Percentiles rank a stretch among this genome's conserved stretches.
Evolutionary conservation across 2,329 filamentous ascomycete species (phyloP).

Genomic region (Sarocladium kiliense): DNA sequence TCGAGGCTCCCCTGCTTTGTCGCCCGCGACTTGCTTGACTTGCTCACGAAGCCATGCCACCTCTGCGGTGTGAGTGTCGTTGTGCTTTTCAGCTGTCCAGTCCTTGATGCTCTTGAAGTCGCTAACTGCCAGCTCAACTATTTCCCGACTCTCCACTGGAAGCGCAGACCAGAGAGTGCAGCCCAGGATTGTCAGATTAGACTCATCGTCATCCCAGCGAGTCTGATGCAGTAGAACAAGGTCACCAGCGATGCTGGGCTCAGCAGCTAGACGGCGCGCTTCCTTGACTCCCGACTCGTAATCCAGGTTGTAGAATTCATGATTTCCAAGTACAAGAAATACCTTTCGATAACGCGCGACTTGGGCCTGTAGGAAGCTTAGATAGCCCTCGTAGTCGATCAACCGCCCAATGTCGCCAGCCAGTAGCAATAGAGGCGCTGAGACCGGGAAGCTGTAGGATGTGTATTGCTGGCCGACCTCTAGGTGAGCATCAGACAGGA

Average conservation of each 20-base stretch:
- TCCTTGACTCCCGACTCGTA: slow-evolving; percentile 30
- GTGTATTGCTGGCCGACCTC: slow-evolving; percentile 39
- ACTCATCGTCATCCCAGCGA: slow-evolving; percentile 32
- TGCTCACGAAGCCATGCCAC: slow-evolving; percentile 42
- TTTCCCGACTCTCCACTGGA: slow-evolving; percentile 26
- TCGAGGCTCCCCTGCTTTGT: background rate
- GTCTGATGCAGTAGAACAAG: slow-evolving; percentile 39
- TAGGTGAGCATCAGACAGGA: slow-evolving; percentile 47
- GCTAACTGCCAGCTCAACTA: slow-evolving; percentile 39
- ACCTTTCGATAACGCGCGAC: slow-evolving; percentile 36
- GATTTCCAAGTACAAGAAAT: slow-evolving; percentile 47
- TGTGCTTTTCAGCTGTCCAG: slow-evolving; percentile 48
- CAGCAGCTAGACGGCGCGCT: slow-evolving; percentile 31
- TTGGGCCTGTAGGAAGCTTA: slow-evolving; percentile 36
- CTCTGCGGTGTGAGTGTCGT: slow-evolving; percentile 40
- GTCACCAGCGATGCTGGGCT: slow-evolving; percentile 30
- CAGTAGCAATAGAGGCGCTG: slow-evolving; percentile 38
- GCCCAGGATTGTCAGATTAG: slow-evolving; percentile 46
- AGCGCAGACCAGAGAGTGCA: slow-evolving; percentile 54
- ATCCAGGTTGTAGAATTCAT: slow-evolving; percentile 46
- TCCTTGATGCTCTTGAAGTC: slow-evolving; percentile 49
- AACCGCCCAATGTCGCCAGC: slow-evolving; percentile 47
- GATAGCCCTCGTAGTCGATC: slow-evolving; percentile 38
- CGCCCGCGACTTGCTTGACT: slow-evolving; percentile 19
- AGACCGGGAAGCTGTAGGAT: slow-evolving; percentile 33